phyloP scores from a whole-genome alignment of 257 asterid genomes.

The Penstemon eatonii region DNA sequence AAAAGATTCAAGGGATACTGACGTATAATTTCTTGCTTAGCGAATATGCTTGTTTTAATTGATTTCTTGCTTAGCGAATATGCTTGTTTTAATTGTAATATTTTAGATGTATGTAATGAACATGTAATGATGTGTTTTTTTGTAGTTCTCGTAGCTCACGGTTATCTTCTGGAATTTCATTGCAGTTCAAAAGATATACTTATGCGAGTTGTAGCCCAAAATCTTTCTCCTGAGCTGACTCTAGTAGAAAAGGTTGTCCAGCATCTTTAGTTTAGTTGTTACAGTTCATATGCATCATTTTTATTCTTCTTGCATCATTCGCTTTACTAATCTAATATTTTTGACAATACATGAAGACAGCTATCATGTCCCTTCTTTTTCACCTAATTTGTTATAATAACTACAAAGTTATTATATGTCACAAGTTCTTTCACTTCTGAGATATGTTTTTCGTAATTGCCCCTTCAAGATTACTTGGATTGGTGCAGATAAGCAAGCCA shows the following conservation, averaged over 20 bases:
- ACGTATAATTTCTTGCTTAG: slow-evolving; percentile 52
- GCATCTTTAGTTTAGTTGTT: slow-evolving; percentile 25
- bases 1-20: slow-evolving; percentile 82
- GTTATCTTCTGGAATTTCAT: slow-evolving; percentile 31
- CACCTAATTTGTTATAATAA: slow-evolving; percentile 4
- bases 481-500: slow-evolving; percentile 9
- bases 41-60: no score
- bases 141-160: neutral
- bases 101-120: slow-evolving; percentile 7
- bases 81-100: slow-evolving; percentile 1
- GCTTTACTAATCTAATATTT: slow-evolving; percentile 10
- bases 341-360: slow-evolving; percentile 3
- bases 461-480: neutral
- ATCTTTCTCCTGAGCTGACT: slow-evolving; percentile 87
- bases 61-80: no score
- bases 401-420: neutral
- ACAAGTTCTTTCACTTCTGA: neutral
- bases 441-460: slow-evolving; percentile 2
- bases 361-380: slow-evolving; percentile 22
- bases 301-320: neutral
- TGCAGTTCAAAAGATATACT: slow-evolving; percentile 86
- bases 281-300: slow-evolving; percentile 3
- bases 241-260: slow-evolving; percentile 75
- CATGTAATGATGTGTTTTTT: neutral
- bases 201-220: slow-evolving; percentile 86